Conservation (phyloP, 345 rosid genomes). For the Moricandia arvensis region DNA sequence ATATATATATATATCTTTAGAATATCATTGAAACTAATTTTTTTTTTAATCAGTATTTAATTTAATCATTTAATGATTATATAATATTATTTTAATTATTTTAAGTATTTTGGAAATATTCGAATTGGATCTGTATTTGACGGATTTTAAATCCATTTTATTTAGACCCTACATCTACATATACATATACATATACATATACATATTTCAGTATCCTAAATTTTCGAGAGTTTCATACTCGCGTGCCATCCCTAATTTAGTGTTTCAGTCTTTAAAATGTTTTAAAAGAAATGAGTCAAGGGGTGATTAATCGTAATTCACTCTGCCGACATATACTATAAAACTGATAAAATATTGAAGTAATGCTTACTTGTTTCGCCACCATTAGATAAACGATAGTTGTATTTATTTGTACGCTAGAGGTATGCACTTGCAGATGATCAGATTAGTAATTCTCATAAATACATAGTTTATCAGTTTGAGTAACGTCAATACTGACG, state of each 20-base stretch:
- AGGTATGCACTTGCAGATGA: conserved; percentile 18
- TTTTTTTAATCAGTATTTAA: not conserved
- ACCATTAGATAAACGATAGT: not conserved
- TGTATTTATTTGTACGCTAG: not conserved
- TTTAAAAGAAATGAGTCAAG: conserved; percentile 8
- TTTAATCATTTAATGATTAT: too few relatives aligned
- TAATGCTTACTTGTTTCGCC: conserved; percentile 12
- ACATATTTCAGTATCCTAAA: not conserved
- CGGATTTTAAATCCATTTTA: not conserved
- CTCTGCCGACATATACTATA: conserved; percentile 25
- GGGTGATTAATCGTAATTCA: conserved; percentile 27
- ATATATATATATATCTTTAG: not conserved
- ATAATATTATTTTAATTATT: too few relatives aligned
- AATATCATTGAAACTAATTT: not conserved
- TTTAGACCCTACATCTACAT: not conserved
- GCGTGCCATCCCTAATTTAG: not conserved
- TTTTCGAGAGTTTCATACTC: not conserved
- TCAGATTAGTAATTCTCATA: not conserved
- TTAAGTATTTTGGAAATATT: not conserved
- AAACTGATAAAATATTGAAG: not conserved
- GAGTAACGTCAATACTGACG: not conserved
- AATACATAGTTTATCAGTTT: not conserved
- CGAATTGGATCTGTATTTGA: not conserved
- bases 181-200: too few relatives aligned
- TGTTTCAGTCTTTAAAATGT: not conserved